These are phyloP conservation scores for Citrus mangshanensis DNA, from an alignment of 345 rosid species.

Conservation along the genomic window DNA sequence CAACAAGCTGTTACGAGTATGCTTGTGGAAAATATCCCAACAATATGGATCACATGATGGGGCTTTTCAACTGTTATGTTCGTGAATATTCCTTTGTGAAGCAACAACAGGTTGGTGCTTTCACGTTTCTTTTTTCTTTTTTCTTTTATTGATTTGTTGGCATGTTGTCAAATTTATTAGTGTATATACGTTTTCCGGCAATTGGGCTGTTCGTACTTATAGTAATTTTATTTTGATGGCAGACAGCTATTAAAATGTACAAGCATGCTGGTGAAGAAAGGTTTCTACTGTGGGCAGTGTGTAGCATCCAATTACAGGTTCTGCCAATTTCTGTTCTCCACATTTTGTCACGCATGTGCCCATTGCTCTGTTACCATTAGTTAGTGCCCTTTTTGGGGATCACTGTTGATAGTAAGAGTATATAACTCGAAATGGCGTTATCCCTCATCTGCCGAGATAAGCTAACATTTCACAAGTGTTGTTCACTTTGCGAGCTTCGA, in stretches of 20 bases:
- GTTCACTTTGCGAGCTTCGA: not conserved
- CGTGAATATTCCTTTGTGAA: slow-evolving; percentile 90
- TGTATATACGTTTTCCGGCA: not conserved
- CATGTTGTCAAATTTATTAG: not conserved
- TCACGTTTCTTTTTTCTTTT: not conserved
- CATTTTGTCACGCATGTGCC: not conserved
- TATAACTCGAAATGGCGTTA: not conserved
- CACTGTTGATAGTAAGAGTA: not conserved
- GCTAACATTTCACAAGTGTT: not conserved
- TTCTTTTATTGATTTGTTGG: not conserved
- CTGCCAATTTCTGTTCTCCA: not conserved
- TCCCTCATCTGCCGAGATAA: not conserved
- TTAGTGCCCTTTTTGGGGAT: not conserved
- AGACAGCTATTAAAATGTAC: slow-evolving; percentile 98
- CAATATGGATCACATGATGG: slow-evolving; percentile 92
- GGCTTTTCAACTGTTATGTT: slow-evolving; percentile 94
- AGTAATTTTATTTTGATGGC: slow-evolving; percentile 31
- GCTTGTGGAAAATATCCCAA: slow-evolving; percentile 75
- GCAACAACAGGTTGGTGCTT: slow-evolving; percentile 87
- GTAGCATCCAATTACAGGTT: slow-evolving; percentile 99
- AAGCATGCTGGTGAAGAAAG: slow-evolving; percentile 91
- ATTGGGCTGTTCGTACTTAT: slow-evolving; percentile 1
- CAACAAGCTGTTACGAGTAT: slow-evolving; percentile 86
- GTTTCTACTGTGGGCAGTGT: slow-evolving; percentile 96
- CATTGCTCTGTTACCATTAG: not conserved